Base-by-base conservation (phyloP, 768 basidiomycete species). In the Pleurotus cornucopiae region DNA sequence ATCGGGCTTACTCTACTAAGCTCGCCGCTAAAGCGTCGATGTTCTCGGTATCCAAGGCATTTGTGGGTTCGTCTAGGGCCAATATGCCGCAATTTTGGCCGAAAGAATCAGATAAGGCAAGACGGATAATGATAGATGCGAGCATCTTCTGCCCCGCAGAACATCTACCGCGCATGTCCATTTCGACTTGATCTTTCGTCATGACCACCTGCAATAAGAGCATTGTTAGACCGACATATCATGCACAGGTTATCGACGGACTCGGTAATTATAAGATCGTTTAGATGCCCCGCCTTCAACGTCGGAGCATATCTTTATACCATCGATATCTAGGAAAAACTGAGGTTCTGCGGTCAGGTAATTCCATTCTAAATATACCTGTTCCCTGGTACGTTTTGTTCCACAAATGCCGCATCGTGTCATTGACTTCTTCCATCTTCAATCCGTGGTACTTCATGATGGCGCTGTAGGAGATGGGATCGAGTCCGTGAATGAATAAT, bases 371-470 rank as follows among this genome's bases (percentile, higher is more conserved):
- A 34, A 34, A 34, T 9, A 49, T 58, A 94, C 95, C 94, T 57
- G 95, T 98, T 62, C 96, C 96, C 69, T 98, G 96, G 71, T 99
- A 99, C 0, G 95, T 98, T 73, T 94, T 96, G 68, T 94, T 96
- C 97, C 97, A 99, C 3, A 98, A 69, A 65, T 97, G 93, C 47
- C 88, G 88, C 85, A 98, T 96, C 12, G 88, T 95, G 64, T 97
- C 94, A 65, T 99, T 99, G 64, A 99, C 94, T 76, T 99, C 97
- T 70, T 95, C 93, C 97, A 98, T 97, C 73, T 99, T 99, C 63
- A 97, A 78, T 12, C 86, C 76, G 66, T 99, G 97, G 65, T 98
- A 99, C 70, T 92, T 93, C 92, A 99, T 97, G 69, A 99, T 98
- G 41, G 95, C 97, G 62, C 96, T 98, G 57, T 34, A 44, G 41